A percentile compares a stretch with the other conserved stretches of the same genome.
Conservation (phyloP, 768 basidiomycete species). For the Macrolepiota albuminosa region DNA sequence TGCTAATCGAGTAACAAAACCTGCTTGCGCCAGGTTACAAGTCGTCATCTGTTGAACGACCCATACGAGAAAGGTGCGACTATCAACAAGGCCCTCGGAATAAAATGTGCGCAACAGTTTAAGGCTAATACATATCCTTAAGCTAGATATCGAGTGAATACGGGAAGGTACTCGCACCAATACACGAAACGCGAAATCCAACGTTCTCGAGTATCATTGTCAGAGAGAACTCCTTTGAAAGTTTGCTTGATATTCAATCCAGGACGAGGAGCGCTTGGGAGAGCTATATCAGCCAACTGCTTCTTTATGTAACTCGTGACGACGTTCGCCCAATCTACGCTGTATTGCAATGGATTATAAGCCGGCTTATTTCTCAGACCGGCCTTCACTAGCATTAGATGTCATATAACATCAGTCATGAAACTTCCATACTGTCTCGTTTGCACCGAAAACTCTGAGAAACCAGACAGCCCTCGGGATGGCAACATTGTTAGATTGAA, state of each 20-base stretch:
- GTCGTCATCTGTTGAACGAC: constrained; percentile 70
- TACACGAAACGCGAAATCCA: constrained; percentile 82
- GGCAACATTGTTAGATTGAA: constrained; percentile 72
- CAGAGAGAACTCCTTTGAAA: constrained; percentile 77
- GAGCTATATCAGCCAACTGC: constrained; percentile 70
- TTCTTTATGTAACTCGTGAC: constrained; percentile 82
- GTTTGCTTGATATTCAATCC: constrained; percentile 79
- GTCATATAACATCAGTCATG: neutral
- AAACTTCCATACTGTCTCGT: constrained; percentile 59
- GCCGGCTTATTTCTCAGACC: constrained; percentile 71
- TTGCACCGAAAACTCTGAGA: constrained; percentile 79
- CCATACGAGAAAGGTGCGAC: constrained; percentile 73
- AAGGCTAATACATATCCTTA: constrained; percentile 39
- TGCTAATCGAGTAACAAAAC: constrained; percentile 68
- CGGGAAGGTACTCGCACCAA: constrained; percentile 40
- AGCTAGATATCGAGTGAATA: neutral
- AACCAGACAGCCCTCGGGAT: constrained; percentile 86
- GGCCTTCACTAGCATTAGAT: constrained; percentile 31
- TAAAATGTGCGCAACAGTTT: constrained; percentile 73
- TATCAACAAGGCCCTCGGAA: constrained; percentile 76
- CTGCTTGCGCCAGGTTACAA: constrained; percentile 79
- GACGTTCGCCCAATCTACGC: constrained; percentile 79
- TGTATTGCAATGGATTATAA: constrained; percentile 83
- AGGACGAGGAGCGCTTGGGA: constrained; percentile 73
- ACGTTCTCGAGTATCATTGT: constrained; percentile 60